Percentiles rank a stretch among this genome's conserved stretches.
Evolutionary conservation across 1,284 basidiomycete species (phyloP).

Genomic region (Ustilago bromivora): DNA sequence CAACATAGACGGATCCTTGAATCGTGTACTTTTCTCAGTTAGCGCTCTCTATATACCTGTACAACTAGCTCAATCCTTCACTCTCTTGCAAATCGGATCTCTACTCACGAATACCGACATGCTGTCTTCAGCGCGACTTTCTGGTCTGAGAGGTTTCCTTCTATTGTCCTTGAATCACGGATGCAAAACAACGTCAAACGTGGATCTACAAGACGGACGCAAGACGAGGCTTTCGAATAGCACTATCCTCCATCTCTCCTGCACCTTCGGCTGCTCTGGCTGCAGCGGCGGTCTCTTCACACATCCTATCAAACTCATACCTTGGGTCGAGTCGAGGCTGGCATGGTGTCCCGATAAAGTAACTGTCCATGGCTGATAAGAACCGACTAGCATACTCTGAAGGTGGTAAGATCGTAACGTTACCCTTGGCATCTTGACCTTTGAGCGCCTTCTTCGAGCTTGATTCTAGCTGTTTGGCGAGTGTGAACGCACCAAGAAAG

Average conservation of each 20-base stretch:
- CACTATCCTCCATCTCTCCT: neutral
- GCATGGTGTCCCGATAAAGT: constrained; percentile 57
- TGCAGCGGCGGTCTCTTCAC: constrained; percentile 19
- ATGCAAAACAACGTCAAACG: neutral
- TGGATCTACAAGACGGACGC: constrained; percentile 29
- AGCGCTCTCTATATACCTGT: constrained; percentile 6
- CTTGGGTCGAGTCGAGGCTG: constrained; percentile 35
- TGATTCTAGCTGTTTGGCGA: constrained; percentile 62
- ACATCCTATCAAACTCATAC: constrained; percentile 48
- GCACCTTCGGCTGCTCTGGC: neutral
- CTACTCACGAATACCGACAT: neutral
- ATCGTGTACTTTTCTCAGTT: constrained; percentile 5
- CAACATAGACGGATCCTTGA: neutral
- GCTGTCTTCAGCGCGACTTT: neutral
- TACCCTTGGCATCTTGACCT: constrained; percentile 54
- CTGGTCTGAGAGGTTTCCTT: neutral
- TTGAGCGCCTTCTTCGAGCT: constrained; percentile 63
- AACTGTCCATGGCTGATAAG: constrained; percentile 50
- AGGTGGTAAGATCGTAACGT: constrained; percentile 63
- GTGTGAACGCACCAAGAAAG: constrained; percentile 62
- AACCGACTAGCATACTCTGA: constrained; percentile 61
- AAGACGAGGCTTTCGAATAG: constrained; percentile 15
- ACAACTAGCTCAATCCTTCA: constrained; percentile 8
- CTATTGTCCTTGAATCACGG: neutral
- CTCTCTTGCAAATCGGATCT: neutral